These are phyloP conservation scores for Emericellopsis cladophorae DNA, from an alignment of 2,329 filamentous ascomycete species.

Conservation along the genomic window DNA sequence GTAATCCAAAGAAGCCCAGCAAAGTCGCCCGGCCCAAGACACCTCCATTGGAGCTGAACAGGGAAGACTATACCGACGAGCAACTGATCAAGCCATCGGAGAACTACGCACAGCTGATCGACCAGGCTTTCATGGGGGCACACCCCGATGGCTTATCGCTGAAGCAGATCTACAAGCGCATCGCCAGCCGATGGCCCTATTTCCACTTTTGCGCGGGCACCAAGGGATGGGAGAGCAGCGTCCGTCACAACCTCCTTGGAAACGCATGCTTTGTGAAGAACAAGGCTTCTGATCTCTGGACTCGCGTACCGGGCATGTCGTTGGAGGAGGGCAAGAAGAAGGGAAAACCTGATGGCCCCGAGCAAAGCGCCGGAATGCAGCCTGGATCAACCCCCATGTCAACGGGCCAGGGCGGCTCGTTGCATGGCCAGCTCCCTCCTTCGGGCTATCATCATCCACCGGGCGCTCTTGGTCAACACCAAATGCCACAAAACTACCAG, in stretches of 20 bases:
- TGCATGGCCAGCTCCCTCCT: conserved; percentile 20
- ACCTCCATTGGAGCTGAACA: conserved; percentile 42
- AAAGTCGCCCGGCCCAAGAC: conserved; percentile 47
- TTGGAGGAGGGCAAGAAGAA: conserved; percentile 46
- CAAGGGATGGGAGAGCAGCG: conserved; percentile 54
- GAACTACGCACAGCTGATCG: conserved; percentile 48
- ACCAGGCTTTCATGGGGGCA: conserved; percentile 43
- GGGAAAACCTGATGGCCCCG: conserved; percentile 17
- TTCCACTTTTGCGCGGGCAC: conserved; percentile 48
- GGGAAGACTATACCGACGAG: conserved; percentile 42
- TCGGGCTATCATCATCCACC: conserved; percentile 19
- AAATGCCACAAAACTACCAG: conserved; percentile 20
- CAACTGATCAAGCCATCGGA: conserved; percentile 49
- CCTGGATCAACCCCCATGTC: too few relatives aligned
- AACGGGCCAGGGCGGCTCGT: too few relatives aligned
- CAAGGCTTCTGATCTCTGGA: conserved; percentile 43
- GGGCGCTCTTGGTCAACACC: conserved; percentile 17
- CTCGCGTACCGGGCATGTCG: conserved; percentile 42
- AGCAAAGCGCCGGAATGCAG: too few relatives aligned
- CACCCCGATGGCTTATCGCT: conserved; percentile 37
- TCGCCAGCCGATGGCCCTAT: conserved; percentile 44
- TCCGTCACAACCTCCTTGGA: conserved; percentile 50
- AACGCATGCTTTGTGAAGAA: conserved; percentile 49
- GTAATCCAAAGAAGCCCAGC: conserved; percentile 29
- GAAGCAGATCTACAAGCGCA: conserved; percentile 52